Base-by-base conservation (phyloP, 306 rosid genomes). In the Malus asiatica region DNA sequence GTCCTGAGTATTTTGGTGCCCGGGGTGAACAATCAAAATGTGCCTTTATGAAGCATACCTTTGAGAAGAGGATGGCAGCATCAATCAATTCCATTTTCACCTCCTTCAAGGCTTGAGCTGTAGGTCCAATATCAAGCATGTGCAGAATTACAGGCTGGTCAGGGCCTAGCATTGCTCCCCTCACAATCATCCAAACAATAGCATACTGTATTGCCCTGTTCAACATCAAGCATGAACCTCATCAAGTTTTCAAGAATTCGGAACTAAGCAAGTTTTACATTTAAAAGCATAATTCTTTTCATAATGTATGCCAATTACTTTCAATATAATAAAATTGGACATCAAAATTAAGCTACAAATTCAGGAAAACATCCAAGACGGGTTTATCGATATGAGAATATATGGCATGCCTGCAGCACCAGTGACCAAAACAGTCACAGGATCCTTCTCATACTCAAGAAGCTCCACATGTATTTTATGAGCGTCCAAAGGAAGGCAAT, bases 191-290 rank as follows among this genome's bases (percentile, higher is more conserved):
- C 33, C 91, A 91, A 73, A 78, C 93, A 74, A 92, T 85, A 6
- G 96, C 96, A 85, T 92, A 92, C 6, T 93, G 90, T 68, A 92
- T 92, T 90, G 93, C 52, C 96, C 93, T 92, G 86, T 82, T 75
- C 2, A 46, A 65, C 10, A 45, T 19, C 1, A 48, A 15, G 55
- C 55, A 48, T 48, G 8, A 14, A 48, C 6, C 55, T 15, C 55
- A 48, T 18, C 20, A 18, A 15, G 55, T 48, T 15, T n/a, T 57
- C 62, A n/a, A 57, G 27, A n/a, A n/a, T 20, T 57, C 14, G 14
- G 62, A 57, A 57, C 27, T 57, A 57, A 0, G 29, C 62, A 57
- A 57, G 13, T 48, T 15, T 48, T 48, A 48, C 55, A 48, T 48
- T 15, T 61, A 61, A 25, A 61, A 13, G 66, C 63, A 23, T 25